phyloP scores from a whole-genome alignment of 345 rosid species.

The Eucalyptus dawsonii region DNA sequence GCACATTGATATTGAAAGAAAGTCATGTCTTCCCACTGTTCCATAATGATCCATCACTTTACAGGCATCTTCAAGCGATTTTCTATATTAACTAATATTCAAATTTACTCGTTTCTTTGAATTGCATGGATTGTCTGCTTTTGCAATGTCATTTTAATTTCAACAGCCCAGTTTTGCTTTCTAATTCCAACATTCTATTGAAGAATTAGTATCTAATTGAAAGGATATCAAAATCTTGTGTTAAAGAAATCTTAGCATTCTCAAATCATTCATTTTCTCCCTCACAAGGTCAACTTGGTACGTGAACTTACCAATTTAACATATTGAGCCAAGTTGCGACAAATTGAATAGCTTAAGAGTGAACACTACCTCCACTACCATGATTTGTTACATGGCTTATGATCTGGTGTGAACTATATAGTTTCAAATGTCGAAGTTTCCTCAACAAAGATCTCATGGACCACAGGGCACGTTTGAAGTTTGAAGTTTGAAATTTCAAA shows the following conservation, averaged over 20 bases:
- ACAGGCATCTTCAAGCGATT: not conserved
- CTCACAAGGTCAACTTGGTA: not conserved
- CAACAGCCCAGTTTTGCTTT: not conserved
- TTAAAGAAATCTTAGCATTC: not conserved
- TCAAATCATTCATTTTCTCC: not conserved
- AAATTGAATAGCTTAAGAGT: not conserved
- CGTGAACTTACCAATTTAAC: not conserved
- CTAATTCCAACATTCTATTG: not conserved
- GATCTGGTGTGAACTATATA: not conserved
- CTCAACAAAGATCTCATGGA: not conserved
- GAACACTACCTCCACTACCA: not conserved
- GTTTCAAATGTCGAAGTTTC: not conserved
- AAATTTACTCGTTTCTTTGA: not conserved
- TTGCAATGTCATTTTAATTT: not conserved
- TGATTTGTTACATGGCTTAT: not conserved
- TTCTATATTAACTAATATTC: not conserved
- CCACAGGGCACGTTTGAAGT: not conserved
- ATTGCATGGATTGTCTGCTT: not conserved
- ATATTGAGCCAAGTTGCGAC: not conserved
- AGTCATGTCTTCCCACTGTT: not conserved
- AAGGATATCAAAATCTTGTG: not conserved
- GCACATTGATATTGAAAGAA: fast-evolving
- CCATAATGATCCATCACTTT: not conserved
- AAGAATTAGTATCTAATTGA: not conserved
- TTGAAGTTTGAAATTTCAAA: not conserved